Evolutionary conservation across 2,329 filamentous ascomycete genomes (phyloP).

Genomic region (Cladosporium phlei): DNA sequence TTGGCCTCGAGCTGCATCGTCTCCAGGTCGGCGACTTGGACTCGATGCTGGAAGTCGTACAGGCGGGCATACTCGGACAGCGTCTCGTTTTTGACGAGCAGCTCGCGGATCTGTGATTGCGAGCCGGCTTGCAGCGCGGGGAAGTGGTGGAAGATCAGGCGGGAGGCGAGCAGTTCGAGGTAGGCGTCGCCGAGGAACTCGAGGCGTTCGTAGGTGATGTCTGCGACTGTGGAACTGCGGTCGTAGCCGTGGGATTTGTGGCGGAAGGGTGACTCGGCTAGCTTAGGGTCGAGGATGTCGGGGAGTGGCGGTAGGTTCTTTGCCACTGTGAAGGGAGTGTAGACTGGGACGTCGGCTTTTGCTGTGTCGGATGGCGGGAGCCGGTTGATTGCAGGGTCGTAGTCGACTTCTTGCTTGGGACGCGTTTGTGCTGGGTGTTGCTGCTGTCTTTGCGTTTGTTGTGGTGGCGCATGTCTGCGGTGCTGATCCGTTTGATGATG

Average conservation of each 20-base stretch:
- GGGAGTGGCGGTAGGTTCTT: conserved; percentile 29
- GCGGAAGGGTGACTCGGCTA: conserved; percentile 28
- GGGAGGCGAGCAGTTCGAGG: conserved; percentile 69
- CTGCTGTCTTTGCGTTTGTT: not conserved
- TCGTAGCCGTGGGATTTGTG: conserved; percentile 29
- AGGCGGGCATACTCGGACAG: conserved; percentile 63
- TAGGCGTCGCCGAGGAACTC: conserved; percentile 90
- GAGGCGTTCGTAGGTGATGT: conserved; percentile 66
- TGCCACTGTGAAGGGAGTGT: conserved; percentile 19
- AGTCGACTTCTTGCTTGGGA: conserved; percentile 10
- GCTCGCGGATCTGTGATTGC: conserved; percentile 70
- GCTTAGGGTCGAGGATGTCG: conserved; percentile 19
- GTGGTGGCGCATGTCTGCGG: conserved; percentile 1
- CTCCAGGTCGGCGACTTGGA: conserved; percentile 46
- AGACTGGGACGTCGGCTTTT: conserved; percentile 17
- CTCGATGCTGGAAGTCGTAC: conserved; percentile 66
- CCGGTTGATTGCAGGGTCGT: conserved; percentile 17
- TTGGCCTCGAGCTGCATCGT: conserved; percentile 23
- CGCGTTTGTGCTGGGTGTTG: not conserved
- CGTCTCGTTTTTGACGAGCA: conserved; percentile 74
- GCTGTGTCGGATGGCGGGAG: conserved; percentile 18
- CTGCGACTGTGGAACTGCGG: conserved; percentile 23
- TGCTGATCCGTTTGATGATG: conserved; percentile 8
- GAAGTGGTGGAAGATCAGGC: conserved; percentile 71
- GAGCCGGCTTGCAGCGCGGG: conserved; percentile 60